Conservation (phyloP, 768 basidiomycete genomes). For the Podaxis carcinomalis region DNA sequence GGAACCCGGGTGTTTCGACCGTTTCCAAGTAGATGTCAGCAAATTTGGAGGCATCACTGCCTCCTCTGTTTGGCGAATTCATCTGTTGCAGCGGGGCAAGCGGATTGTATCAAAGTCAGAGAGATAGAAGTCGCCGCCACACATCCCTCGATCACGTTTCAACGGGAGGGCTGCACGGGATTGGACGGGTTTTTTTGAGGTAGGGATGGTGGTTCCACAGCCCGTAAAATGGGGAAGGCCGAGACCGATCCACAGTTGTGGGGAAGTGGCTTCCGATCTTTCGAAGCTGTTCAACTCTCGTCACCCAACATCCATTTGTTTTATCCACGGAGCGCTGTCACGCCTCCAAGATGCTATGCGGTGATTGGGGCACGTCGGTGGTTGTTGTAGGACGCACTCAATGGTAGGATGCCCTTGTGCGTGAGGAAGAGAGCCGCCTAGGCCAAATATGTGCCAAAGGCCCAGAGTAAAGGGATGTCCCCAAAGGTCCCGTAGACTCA, state of each 20-base stretch:
- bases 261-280: conserved; percentile 3
- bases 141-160: conserved; percentile 1
- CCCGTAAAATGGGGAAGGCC: conserved; percentile 7
- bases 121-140: not conserved
- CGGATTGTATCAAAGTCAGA: not conserved
- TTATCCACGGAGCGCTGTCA: not conserved
- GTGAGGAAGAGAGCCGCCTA: not conserved
- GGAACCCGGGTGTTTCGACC: not conserved
- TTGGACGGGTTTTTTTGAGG: not conserved
- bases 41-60: not conserved
- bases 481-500: not conserved
- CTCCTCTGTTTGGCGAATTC: not conserved
- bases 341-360: not conserved
- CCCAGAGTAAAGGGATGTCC: not conserved
- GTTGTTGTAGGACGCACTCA: not conserved
- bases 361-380: not conserved
- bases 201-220: not conserved
- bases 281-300: not conserved
- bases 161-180: not conserved
- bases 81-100: not conserved
- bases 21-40: not conserved
- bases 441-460: not conserved
- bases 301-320: not conserved
- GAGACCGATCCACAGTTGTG: not conserved
- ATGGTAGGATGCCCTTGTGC: not conserved